Percentiles rank a stretch among this genome's conserved stretches.
Conservation (phyloP, 2,329 filamentous ascomycete species). For the Epichloe elymi region DNA sequence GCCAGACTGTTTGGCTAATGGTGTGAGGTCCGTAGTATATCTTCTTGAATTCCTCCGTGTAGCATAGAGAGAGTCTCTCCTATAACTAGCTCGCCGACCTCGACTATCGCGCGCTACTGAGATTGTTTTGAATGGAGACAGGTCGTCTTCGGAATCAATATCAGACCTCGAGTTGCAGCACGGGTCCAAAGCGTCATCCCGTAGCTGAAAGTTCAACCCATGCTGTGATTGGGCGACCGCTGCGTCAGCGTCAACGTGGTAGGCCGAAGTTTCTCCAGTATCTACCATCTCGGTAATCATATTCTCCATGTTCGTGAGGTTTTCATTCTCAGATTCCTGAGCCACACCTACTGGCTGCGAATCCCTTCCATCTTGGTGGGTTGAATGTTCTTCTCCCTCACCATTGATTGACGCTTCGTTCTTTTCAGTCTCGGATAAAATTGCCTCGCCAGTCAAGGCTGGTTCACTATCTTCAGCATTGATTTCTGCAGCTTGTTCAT, state of each 20-base stretch:
- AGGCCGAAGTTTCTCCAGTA: neutral
- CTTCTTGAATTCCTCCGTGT: conserved; percentile 13
- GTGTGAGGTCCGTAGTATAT: conserved; percentile 42
- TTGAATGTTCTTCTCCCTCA: neutral
- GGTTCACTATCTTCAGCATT: neutral
- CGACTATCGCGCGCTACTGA: neutral
- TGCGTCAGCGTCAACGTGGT: neutral
- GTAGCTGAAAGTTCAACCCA: conserved; percentile 24
- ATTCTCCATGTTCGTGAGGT: neutral
- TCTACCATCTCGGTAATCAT: neutral
- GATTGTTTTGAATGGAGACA: conserved; percentile 13
- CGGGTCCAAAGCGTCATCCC: conserved; percentile 33
- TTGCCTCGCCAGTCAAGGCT: neutral
- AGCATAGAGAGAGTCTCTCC: neutral
- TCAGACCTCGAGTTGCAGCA: conserved; percentile 31
- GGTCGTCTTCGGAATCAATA: conserved; percentile 45
- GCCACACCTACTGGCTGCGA: neutral
- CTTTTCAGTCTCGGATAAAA: neutral
- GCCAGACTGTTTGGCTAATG: conserved; percentile 46
- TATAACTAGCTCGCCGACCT: neutral
- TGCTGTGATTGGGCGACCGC: neutral
- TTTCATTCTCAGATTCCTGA: neutral
- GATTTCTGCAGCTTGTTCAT: conserved; percentile 11
- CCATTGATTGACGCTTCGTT: neutral
- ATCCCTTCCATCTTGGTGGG: neutral